A percentile compares a stretch with the other conserved stretches of the same genome.
These are phyloP conservation scores for Hypomyces perniciosus DNA, from an alignment of 2,329 filamentous ascomycete species.

Conservation along the genomic window DNA sequence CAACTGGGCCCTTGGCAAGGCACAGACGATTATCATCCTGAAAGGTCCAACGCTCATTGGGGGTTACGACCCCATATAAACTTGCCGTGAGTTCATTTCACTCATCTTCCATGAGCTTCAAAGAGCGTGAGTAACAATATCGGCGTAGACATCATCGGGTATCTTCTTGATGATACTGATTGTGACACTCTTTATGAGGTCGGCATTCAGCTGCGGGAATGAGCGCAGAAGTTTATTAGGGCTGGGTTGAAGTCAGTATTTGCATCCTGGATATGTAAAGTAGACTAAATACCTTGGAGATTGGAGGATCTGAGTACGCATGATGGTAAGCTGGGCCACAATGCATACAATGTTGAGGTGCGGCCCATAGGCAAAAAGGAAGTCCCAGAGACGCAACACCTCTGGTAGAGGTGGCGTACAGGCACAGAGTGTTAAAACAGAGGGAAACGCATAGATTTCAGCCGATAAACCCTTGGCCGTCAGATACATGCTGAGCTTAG, in stretches of 20 bases:
- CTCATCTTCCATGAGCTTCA: slow-evolving; percentile 25
- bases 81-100: too few species aligned
- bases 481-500: slow-evolving; percentile 77
- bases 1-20: too few species aligned
- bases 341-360: slow-evolving; percentile 96
- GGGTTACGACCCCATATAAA: too few species aligned
- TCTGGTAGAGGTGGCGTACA: slow-evolving; percentile 94
- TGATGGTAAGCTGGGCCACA: slow-evolving; percentile 86
- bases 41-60: too few species aligned
- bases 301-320: slow-evolving; percentile 75
- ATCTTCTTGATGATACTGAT: slow-evolving; percentile 85
- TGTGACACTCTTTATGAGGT: slow-evolving; percentile 77
- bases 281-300: slow-evolving; percentile 62
- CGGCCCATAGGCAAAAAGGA: slow-evolving; percentile 89
- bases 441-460: slow-evolving; percentile 94
- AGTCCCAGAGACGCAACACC: slow-evolving; percentile 92
- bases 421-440: slow-evolving; percentile 87
- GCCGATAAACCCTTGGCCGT: slow-evolving; percentile 83
- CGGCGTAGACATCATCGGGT: slow-evolving; percentile 81
- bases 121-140: slow-evolving; percentile 82
- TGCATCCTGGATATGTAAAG: neutral
- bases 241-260: slow-evolving; percentile 42
- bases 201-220: slow-evolving; percentile 76
- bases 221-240: slow-evolving; percentile 89
- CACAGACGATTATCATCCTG: too few species aligned